Base-by-base conservation (phyloP, 495 filamentous ascomycete species). In the Niebla homalea region DNA sequence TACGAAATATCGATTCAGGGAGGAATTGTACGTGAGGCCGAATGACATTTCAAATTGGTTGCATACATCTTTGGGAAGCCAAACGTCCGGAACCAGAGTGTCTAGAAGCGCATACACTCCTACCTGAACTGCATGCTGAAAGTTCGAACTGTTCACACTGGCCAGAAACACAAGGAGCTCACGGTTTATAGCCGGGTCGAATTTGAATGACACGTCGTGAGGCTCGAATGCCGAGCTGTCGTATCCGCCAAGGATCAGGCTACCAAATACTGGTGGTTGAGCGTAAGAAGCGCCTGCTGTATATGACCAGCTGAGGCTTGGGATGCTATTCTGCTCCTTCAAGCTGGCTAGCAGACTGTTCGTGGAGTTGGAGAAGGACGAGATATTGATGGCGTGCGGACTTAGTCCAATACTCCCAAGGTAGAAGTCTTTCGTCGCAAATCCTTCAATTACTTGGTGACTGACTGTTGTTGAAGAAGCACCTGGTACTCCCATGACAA, bases 241-340 rank as follows among this genome's bases (percentile, higher is more conserved):
- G 54, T 78, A 78, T 7, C 76, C 76, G 14, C 75, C 76, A 20
- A 80, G 66, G 7, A 74, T 76, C 10, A 79, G 60, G 42, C 70
- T 72, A 11, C 65, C 69, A 45, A 71, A 68, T 3, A 72, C 71
- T 36, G 64, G 61, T 41, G 66, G 36, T 25, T 39, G 40, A 20
- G 52, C 38, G 43, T 63, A 65, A 3, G 32, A 50, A 14, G 56
- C 57, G 20, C 66, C 66, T 21, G 66, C 66, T 10, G 66, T 66
- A 32, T 64, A 66, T 5, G 47, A 63, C 55, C 58, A 67, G 3
- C 53, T 51, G 12, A 52, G 25, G 22, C 56, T 56, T 23, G 60
- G 57, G 20, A 64, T 61, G 1, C 36, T 25, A n/a, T 43, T 47
- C 15, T 54, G 18, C 8, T 61, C 43, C 26, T 46, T 57, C 23